These are phyloP conservation scores for Tetrapisispora taiwanensis DNA, from an alignment of 805 yeast genomes.

Conservation along the genomic window DNA sequence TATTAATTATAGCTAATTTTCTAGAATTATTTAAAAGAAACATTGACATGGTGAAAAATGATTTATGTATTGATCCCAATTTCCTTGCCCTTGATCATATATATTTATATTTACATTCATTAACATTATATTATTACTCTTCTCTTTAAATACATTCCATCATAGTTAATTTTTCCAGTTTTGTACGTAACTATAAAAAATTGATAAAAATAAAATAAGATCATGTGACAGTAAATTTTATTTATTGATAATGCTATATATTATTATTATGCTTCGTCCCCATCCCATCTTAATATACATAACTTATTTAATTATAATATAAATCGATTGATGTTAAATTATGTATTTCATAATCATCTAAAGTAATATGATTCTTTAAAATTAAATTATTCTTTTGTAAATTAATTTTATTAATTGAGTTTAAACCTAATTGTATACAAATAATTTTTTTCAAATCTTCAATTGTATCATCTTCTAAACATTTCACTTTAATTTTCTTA, in stretches of 20 bases:
- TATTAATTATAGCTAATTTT: neutral
- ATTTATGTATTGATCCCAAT: too few species aligned
- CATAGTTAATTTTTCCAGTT: too few species aligned
- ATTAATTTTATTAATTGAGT: conserved; percentile 46
- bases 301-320: conserved; percentile 37
- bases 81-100: too few species aligned
- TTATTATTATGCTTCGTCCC: too few species aligned
- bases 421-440: conserved; percentile 73
- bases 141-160: too few species aligned
- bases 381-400: conserved; percentile 79
- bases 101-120: too few species aligned
- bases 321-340: conserved; percentile 81
- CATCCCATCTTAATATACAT: too few species aligned
- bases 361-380: conserved; percentile 77
- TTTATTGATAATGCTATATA: too few species aligned
- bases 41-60: neutral
- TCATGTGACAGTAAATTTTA: too few species aligned
- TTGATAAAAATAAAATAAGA: neutral
- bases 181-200: neutral
- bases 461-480: conserved; percentile 72
- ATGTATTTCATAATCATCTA: conserved; percentile 92
- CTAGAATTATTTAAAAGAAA: neutral
- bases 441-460: conserved; percentile 85
- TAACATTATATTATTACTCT: too few species aligned
- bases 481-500: conserved; percentile 78